Evolutionary conservation across 202 grass and related monocot species (phyloP).

Genomic region (Musa balbisiana): DNA sequence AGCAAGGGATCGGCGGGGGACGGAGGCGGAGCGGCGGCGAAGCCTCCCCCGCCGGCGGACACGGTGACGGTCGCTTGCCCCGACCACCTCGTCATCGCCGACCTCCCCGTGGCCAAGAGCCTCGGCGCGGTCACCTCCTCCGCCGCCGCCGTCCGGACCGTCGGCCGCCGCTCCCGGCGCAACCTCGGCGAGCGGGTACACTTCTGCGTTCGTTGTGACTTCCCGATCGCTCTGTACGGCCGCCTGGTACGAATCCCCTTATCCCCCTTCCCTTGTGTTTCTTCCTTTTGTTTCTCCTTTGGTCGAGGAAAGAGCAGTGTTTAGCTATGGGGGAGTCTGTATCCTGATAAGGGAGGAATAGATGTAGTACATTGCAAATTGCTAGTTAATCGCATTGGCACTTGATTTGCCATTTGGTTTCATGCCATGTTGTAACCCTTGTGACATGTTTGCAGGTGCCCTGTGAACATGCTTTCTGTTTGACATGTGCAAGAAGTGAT

Average conservation of each 20-base stretch:
- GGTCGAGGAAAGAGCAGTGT: too few species aligned
- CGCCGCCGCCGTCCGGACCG: conserved; percentile 40
- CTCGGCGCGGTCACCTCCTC: conserved; percentile 70
- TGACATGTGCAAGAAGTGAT: conserved; percentile 89
- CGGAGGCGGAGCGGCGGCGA: conserved; percentile 14
- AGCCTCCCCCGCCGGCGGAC: conserved; percentile 33
- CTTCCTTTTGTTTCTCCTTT: not conserved
- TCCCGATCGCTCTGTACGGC: conserved; percentile 82
- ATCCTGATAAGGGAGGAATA: too few species aligned
- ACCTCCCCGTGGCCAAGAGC: conserved; percentile 91
- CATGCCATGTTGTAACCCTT: not conserved
- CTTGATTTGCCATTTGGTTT: not conserved
- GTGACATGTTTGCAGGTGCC: conserved; percentile 47
- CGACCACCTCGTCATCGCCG: conserved; percentile 87
- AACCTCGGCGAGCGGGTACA: conserved; percentile 26
- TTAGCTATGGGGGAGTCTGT: too few species aligned
- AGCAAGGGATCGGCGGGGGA: conserved; percentile 44
- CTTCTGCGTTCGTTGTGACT: conserved; percentile 88
- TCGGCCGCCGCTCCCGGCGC: conserved; percentile 53
- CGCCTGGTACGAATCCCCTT: conserved; percentile 53
- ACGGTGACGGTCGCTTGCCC: conserved; percentile 82
- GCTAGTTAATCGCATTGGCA: not conserved
- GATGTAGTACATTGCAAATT: too few species aligned
- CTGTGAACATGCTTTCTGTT: conserved; percentile 97
- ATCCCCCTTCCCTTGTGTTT: not conserved